Evolutionary conservation across 139 green algal genomes (phyloP).

Genomic region (Closterium sp.): DNA sequence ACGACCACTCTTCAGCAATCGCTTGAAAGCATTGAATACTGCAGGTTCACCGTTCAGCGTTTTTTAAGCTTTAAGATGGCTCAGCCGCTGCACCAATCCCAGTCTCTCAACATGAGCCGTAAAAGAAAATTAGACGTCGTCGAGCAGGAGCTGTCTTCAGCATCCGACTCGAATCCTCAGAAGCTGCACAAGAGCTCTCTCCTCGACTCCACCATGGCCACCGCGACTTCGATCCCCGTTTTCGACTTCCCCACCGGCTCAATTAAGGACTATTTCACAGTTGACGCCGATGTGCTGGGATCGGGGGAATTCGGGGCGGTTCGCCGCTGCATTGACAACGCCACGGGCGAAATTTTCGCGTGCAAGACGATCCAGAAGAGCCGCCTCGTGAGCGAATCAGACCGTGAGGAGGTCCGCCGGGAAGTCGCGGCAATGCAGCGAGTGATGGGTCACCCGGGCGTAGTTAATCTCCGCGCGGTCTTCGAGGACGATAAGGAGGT

Average conservation of each 20-base stretch:
- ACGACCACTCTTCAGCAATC: too few species aligned
- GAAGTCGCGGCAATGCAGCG: slow-evolving; percentile 92
- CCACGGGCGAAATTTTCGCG: slow-evolving; percentile 61
- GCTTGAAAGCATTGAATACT: too few species aligned
- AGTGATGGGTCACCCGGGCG: slow-evolving; percentile 70
- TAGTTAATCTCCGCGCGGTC: slow-evolving; percentile 57
- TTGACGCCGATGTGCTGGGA: not conserved
- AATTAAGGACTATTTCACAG: not conserved
- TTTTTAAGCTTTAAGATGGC: not conserved
- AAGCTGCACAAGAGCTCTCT: not conserved
- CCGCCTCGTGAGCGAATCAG: slow-evolving; percentile 75
- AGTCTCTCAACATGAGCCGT: not conserved
- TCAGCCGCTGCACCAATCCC: not conserved
- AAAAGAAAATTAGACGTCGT: not conserved
- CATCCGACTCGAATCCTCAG: not conserved
- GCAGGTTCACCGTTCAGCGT: not conserved
- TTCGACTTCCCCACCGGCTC: not conserved
- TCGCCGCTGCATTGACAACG: not conserved
- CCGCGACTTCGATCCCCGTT: not conserved
- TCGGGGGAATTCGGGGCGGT: not conserved
- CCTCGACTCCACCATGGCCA: not conserved
- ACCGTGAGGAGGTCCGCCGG: slow-evolving; percentile 84
- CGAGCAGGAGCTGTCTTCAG: not conserved
- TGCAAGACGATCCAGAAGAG: slow-evolving; percentile 90
- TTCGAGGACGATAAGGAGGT: slow-evolving; percentile 13